Percentiles rank a stretch among this genome's conserved stretches.
phyloP scores from a whole-genome alignment of 768 basidiomycete species.

The Lanmaoa pseudosensibilis region DNA sequence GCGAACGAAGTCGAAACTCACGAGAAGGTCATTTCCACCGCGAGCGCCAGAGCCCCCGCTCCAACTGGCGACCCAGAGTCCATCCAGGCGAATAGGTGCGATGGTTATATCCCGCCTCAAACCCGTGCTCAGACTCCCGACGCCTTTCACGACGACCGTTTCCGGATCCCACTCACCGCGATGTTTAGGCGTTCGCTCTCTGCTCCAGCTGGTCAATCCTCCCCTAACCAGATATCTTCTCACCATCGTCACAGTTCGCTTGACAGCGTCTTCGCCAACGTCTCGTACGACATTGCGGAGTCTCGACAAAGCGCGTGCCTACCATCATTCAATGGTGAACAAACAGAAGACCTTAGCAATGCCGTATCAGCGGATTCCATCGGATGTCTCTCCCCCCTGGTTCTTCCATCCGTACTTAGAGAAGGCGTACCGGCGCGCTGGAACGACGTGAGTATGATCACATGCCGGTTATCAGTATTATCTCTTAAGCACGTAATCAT shows the following conservation, averaged over 20 bases:
- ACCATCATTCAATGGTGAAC: slow-evolving; percentile 18
- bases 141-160: slow-evolving; percentile 29
- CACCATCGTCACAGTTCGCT: slow-evolving; percentile 26
- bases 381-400: slow-evolving; percentile 31
- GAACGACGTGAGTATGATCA: slow-evolving; percentile 33
- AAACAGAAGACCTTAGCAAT: slow-evolving; percentile 22
- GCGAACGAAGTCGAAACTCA: slow-evolving; percentile 12
- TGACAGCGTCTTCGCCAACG: slow-evolving; percentile 32
- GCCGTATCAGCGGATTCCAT: slow-evolving; percentile 24
- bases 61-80: background rate
- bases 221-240: slow-evolving; percentile 9
- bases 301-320: slow-evolving; percentile 13
- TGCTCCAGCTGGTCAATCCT: slow-evolving; percentile 42
- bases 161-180: slow-evolving; percentile 54
- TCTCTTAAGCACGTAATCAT: slow-evolving; percentile 21
- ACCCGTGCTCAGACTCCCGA: slow-evolving; percentile 32
- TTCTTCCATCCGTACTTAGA: slow-evolving; percentile 33
- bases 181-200: slow-evolving; percentile 69
- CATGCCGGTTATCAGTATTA: slow-evolving; percentile 9
- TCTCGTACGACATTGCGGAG: slow-evolving; percentile 32
- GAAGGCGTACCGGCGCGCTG: slow-evolving; percentile 32
- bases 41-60: background rate
- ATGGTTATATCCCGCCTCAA: slow-evolving; percentile 8
- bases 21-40: slow-evolving; percentile 5
- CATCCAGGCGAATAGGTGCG: slow-evolving; percentile 1